Base-by-base conservation (phyloP, 768 basidiomycete species). In the Paxillus involutus region DNA sequence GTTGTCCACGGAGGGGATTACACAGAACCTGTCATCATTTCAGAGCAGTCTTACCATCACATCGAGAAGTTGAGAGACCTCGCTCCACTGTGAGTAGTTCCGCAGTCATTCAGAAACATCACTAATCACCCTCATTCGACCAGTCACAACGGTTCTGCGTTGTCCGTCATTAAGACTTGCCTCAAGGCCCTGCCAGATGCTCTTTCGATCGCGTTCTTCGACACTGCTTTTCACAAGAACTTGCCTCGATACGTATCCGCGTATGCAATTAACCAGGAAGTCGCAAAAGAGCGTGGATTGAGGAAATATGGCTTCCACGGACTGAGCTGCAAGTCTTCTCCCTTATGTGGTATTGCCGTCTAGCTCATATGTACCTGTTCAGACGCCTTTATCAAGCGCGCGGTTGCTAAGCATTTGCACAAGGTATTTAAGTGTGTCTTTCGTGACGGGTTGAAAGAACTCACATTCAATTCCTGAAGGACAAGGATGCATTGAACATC, bases 281-380 rank as follows among this genome's bases (percentile, higher is more conserved):
- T 88, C 42, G 83, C 88, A 0, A 74, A 75, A 37, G 72, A 81
- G 42, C 82, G 84, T 43, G 88, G 89, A 1, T 76, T 96, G 43
- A 84, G 83, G 66, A 94, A 93, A 70, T 96, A 95, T 63, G 94
- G 94, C 16, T 94, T 94, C 69, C 94, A 97, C 62, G 94, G 94
- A 3, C 66, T 94, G 60, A 87, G 85, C 60, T 89, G 86, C 82
- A 56, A 72, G 43, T 49, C 9, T 52, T 24, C 29, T 11, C 42
- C n/a, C 37, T 32, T 45, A 21, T 21, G 19, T 6, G 14, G 33
- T 40, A 21, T 8, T 43, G 39, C 17, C 13, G 11, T 14, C 17
- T n/a, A 47, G 41, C 51, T 59, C 37, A 60, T 14, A 30, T 17
- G 30, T 39, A 33, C 19, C 48, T 12, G 30, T 44, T 3, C 57